Base-by-base conservation (phyloP, 148 eudicot species). In the Camellia sinensis region DNA sequence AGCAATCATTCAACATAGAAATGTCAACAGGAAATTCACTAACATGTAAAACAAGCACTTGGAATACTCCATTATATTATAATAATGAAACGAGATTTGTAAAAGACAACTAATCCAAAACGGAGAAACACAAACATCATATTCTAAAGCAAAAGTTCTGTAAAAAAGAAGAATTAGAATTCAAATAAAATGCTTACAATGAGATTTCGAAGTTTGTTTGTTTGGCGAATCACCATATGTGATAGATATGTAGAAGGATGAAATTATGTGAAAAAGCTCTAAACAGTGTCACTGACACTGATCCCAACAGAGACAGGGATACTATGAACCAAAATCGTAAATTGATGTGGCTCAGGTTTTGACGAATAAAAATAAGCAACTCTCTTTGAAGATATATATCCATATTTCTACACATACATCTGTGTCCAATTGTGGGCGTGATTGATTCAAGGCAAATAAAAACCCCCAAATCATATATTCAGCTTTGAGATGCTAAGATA, bases 171-270 rank as follows among this genome's bases (percentile, higher is more conserved):
- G n/a, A 63, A 73, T 53, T 52, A 45, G 64, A 75, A 75, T 41
- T 29, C 21, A 73, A 46, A 66, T 6, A 46, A 67, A 69, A 62
- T n/a, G 57, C 97, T 87, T 93, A 95, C 98, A 81, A 88, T 86
- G 19, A 93, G 90, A 75, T 75, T 79, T 77, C 84, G 87, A 77
- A 95, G 83, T 80, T 86, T 93, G 90, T 83, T 89, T 60, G 97
- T 88, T 61, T 93, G 92, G 73, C 84, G 93, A 79, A 95, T 89
- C 54, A 95, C 86, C 11, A 80, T 78, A 80, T 93, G 96, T 66
- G 97, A 93, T 70, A 91, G 87, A 89, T 95, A 95, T 11, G 96
- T 85, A 19, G 91, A 86, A 78, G 97, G 90, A 89, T 95, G 90
- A 86, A 81, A 88, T 80, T 92, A 89, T 13, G 76, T 83, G 83